Evolutionary conservation across 2,329 filamentous ascomycete species (phyloP).

Genomic region (Microthyrium microscopicum): DNA sequence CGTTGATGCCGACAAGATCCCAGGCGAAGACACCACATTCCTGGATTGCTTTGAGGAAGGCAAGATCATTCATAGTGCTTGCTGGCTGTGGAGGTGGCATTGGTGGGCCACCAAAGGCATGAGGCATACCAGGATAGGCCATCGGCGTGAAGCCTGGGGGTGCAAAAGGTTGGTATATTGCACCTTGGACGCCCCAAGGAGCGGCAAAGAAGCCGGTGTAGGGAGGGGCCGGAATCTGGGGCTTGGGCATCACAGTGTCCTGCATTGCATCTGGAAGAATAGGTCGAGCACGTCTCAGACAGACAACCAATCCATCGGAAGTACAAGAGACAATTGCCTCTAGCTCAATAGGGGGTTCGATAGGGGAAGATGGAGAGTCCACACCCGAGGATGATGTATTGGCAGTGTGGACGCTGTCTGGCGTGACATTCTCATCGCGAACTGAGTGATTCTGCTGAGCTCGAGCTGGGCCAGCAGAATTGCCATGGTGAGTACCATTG

Average conservation of each 20-base stretch:
- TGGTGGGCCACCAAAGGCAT: constrained; percentile 11
- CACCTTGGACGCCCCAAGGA: too few species aligned
- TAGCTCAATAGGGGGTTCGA: constrained; percentile 43
- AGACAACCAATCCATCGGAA: constrained; percentile 72
- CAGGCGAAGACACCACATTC: constrained; percentile 82
- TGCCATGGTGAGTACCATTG: neutral
- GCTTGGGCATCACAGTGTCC: constrained; percentile 24
- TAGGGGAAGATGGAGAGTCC: neutral
- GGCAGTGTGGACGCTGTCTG: neutral
- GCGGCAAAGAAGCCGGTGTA: constrained; percentile 59
- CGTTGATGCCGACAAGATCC: constrained; percentile 67
- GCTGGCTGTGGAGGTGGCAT: constrained; percentile 16
- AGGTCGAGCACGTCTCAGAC: constrained; percentile 57
- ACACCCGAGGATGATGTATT: neutral
- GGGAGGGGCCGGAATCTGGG: constrained; percentile 19
- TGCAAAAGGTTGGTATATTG: too few species aligned
- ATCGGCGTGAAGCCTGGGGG: constrained; percentile 37
- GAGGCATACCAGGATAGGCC: constrained; percentile 19
- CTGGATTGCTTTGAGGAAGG: constrained; percentile 64
- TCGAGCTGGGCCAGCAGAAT: too few species aligned
- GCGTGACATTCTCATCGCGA: too few species aligned
- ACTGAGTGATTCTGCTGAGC: too few species aligned
- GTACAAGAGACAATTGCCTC: constrained; percentile 87
- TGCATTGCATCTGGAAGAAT: constrained; percentile 43
- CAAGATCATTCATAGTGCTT: constrained; percentile 38